These are phyloP conservation scores for Capillidium heterosporum DNA, from an alignment of 371 early-diverging fungal species.

Conservation along the genomic window DNA sequence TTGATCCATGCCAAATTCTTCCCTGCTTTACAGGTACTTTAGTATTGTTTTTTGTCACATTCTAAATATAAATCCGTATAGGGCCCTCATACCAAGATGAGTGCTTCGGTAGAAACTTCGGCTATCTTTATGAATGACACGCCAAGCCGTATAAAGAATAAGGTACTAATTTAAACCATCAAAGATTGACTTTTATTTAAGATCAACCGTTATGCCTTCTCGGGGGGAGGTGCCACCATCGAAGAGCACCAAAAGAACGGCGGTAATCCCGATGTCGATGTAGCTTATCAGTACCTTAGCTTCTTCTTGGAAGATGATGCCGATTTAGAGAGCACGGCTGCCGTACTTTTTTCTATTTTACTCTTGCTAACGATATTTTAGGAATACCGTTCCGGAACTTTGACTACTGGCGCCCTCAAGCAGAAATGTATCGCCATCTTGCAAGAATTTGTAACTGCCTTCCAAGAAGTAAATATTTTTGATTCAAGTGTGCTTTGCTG, in stretches of 20 bases:
- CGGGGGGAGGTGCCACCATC: constrained; percentile 87
- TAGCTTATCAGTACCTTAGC: constrained; percentile 89
- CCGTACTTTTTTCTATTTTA: constrained; percentile 14
- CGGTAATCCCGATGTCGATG: constrained; percentile 95
- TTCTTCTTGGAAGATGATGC: constrained; percentile 97
- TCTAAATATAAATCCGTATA: not conserved
- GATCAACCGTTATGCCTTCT: constrained; percentile 94
- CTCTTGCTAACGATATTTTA: constrained; percentile 5
- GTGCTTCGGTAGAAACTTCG: constrained; percentile 76
- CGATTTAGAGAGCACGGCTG: constrained; percentile 57
- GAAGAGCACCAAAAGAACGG: constrained; percentile 84
- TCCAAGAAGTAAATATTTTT: constrained; percentile 42
- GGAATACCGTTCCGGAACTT: constrained; percentile 71
- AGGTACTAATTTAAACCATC: constrained; percentile 20
- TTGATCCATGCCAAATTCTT: constrained; percentile 93
- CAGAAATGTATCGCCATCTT: constrained; percentile 79
- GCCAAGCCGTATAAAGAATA: constrained; percentile 89
- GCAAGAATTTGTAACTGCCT: constrained; percentile 62
- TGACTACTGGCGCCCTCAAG: constrained; percentile 91
- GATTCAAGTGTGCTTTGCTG: not conserved
- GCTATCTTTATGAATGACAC: constrained; percentile 96
- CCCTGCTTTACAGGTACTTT: constrained; percentile 71
- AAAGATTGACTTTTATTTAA: constrained; percentile 4
- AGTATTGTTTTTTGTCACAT: not conserved
- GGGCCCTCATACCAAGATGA: constrained; percentile 97